Conservation (phyloP, 306 rosid genomes). For the Lathyrus aphaca region DNA sequence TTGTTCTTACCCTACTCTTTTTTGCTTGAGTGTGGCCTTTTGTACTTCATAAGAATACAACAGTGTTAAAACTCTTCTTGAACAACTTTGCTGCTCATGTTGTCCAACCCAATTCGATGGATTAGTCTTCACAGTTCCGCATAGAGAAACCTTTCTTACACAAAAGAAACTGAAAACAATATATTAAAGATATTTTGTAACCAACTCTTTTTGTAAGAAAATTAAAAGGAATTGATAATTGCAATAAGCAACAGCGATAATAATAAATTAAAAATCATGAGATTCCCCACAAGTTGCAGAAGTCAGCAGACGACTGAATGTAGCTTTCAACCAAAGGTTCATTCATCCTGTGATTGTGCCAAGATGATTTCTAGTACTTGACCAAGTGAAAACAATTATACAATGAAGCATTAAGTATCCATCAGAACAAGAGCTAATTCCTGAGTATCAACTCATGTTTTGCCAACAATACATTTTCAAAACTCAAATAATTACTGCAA, state of each 20-base stretch:
- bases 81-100: background rate
- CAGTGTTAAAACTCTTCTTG: background rate
- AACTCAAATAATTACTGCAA: constrained; percentile 15
- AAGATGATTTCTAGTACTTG: constrained; percentile 28
- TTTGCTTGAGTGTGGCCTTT: constrained; percentile 6
- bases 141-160: background rate
- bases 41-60: background rate
- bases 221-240: constrained; percentile 25
- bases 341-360: constrained; percentile 8
- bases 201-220: constrained; percentile 15
- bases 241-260: constrained; percentile 15
- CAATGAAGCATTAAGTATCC: constrained; percentile 15
- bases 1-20: constrained; percentile 18
- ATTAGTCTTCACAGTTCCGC: background rate
- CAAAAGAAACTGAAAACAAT: constrained; percentile 12
- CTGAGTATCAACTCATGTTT: constrained; percentile 9
- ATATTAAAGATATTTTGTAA: constrained; percentile 2
- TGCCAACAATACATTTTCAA: background rate
- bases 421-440: constrained; percentile 13
- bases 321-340: constrained; percentile 24
- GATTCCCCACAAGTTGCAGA: constrained; percentile 36
- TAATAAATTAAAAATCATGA: constrained; percentile 9
- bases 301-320: constrained; percentile 26
- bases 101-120: background rate
- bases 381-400: constrained; percentile 25